phyloP scores from a whole-genome alignment of 805 yeast genomes.

The Yarrowia sp. region DNA sequence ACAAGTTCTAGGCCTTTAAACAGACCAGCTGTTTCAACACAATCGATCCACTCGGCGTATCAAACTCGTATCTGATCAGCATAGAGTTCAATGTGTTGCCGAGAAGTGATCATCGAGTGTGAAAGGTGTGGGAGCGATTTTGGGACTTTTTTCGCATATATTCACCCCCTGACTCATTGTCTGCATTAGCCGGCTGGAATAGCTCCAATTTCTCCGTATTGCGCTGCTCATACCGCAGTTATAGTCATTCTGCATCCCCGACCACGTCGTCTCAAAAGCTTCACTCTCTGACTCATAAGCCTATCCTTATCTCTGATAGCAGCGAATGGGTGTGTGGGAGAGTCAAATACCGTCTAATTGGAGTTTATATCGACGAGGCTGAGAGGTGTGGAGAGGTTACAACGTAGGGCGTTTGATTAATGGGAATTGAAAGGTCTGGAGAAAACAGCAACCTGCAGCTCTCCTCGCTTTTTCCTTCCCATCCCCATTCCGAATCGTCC shows the following conservation, averaged over 20 bases:
- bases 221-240: not conserved
- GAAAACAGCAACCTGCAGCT: too few species aligned
- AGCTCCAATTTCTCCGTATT: not conserved
- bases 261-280: not conserved
- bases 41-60: not conserved
- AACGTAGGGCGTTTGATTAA: too few species aligned
- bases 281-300: constrained; percentile 6
- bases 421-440: too few species aligned
- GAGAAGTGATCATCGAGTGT: not conserved
- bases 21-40: too few species aligned
- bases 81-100: constrained; percentile 9
- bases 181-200: too few species aligned
- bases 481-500: not conserved
- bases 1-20: too few species aligned
- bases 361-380: constrained; percentile 6
- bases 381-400: not conserved
- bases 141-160: too few species aligned
- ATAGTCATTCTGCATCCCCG: constrained; percentile 1
- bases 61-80: not conserved
- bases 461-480: constrained; percentile 19
- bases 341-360: not conserved
- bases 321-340: constrained; percentile 15
- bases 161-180: too few species aligned
- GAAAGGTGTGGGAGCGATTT: too few species aligned
- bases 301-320: constrained; percentile 22